These are phyloP conservation scores for Candida takata DNA, from an alignment of 805 yeast genomes.

Conservation along the genomic window DNA sequence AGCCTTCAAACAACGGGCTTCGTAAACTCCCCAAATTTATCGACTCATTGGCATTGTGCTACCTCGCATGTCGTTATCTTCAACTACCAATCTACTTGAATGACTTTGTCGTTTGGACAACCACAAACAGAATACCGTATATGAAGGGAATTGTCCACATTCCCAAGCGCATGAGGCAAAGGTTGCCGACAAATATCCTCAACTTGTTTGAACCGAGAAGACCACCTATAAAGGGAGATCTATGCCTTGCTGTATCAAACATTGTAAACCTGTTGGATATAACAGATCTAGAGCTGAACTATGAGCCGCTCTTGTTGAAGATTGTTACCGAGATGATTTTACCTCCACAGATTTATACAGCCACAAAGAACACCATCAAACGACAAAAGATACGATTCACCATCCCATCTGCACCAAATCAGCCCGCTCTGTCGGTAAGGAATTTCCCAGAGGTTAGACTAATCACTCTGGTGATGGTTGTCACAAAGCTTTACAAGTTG, in stretches of 20 bases:
- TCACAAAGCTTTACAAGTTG: slow-evolving; percentile 19
- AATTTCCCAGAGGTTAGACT: slow-evolving; percentile 29
- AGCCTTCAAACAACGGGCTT: slow-evolving; percentile 2
- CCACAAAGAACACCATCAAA: slow-evolving; percentile 27
- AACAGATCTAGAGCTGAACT: slow-evolving; percentile 17
- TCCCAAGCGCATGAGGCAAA: slow-evolving; percentile 31
- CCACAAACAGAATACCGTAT: slow-evolving; percentile 43
- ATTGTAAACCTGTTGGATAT: slow-evolving; percentile 1
- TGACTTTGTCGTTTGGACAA: slow-evolving; percentile 28
- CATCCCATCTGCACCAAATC: not conserved
- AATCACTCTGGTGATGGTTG: slow-evolving; percentile 8
- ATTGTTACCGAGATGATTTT: slow-evolving; percentile 36
- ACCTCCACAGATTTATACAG: slow-evolving; percentile 42
- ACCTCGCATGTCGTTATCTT: slow-evolving; percentile 3
- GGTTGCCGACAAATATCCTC: slow-evolving; percentile 33
- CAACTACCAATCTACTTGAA: slow-evolving; percentile 3
- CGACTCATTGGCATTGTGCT: not conserved
- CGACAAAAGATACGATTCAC: slow-evolving; percentile 8
- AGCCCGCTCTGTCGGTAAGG: slow-evolving; percentile 23
- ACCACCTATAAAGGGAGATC: slow-evolving; percentile 33
- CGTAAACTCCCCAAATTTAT: slow-evolving; percentile 1
- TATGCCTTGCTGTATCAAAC: slow-evolving; percentile 26
- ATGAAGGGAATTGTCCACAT: slow-evolving; percentile 32
- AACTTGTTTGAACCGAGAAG: slow-evolving; percentile 32
- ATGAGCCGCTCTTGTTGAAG: slow-evolving; percentile 35